phyloP scores from a whole-genome alignment of 495 filamentous ascomycete genomes.

The Opeltia flavorubescens region DNA sequence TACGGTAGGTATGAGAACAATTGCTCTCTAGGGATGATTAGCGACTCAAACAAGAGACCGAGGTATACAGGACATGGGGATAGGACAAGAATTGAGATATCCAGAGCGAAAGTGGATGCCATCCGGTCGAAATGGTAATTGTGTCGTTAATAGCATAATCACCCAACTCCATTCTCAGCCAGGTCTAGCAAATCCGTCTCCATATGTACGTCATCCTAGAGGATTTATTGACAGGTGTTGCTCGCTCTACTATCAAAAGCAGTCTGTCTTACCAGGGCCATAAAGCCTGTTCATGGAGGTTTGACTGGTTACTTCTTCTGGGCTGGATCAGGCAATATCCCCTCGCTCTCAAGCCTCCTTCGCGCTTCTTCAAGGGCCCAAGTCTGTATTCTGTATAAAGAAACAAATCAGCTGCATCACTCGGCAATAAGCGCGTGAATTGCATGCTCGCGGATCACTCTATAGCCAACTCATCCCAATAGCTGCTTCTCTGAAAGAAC shows the following conservation, averaged over 20 bases:
- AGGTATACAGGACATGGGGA: no score
- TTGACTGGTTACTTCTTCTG: constrained; percentile 7
- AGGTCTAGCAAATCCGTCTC: not conserved
- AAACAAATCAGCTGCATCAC: constrained; percentile 15
- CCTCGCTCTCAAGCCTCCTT: constrained; percentile 83
- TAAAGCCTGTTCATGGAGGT: not conserved
- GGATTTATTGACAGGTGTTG: no score
- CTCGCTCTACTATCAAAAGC: no score
- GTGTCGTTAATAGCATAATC: no score
- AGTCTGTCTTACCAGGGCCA: no score
- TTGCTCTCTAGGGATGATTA: no score
- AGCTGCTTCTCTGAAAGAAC: not conserved
- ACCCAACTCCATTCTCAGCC: no score
- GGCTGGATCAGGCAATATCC: constrained; percentile 67
- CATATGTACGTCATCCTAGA: not conserved
- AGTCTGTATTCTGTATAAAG: constrained; percentile 71
- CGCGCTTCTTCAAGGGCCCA: constrained; percentile 97
- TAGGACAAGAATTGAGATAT: no score
- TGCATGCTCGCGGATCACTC: constrained; percentile 10
- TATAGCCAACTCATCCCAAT: not conserved
- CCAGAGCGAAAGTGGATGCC: no score
- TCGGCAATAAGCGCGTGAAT: not conserved
- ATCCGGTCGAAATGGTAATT: no score
- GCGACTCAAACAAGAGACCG: no score
- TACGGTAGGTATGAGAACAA: not conserved